These are phyloP conservation scores for Salix purpurea DNA, from an alignment of 345 rosid genomes.

Conservation along the genomic window DNA sequence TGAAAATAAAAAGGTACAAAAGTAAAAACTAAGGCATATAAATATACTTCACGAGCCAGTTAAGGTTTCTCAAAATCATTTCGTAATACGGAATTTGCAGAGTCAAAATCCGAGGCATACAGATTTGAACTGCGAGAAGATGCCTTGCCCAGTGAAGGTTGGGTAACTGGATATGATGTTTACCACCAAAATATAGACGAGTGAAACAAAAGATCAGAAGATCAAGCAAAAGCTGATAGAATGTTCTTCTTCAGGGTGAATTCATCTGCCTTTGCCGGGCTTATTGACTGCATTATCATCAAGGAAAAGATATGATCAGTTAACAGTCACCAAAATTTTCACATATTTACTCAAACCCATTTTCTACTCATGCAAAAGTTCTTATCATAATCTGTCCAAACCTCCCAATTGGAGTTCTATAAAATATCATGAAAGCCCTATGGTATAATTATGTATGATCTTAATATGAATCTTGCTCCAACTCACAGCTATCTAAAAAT, in stretches of 20 bases:
- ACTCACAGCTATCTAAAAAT: background rate
- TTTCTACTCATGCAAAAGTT: background rate
- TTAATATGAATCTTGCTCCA: background rate
- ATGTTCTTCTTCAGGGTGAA: slow-evolving; percentile 79
- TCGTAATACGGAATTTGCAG: background rate
- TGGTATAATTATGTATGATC: background rate
- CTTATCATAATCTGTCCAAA: background rate
- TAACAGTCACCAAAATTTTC: background rate
- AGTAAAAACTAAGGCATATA: slow-evolving; percentile 1
- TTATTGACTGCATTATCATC: slow-evolving; percentile 59
- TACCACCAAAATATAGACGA: background rate
- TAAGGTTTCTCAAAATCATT: slow-evolving; percentile 10
- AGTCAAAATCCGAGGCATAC: background rate
- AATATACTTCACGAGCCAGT: background rate
- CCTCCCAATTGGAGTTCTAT: background rate
- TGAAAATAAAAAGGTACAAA: background rate
- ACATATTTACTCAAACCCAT: background rate
- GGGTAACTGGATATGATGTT: background rate
- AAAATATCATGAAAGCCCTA: background rate
- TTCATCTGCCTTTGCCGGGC: slow-evolving; percentile 78
- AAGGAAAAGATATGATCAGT: background rate
- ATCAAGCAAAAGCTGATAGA: slow-evolving; percentile 41
- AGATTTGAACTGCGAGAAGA: slow-evolving; percentile 3
- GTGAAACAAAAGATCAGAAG: background rate
- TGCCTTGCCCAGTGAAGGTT: background rate